Percentiles rank a stretch among this genome's conserved stretches.
These are phyloP conservation scores for Babesia bigemina DNA, from an alignment of 169 alveolate genomes.

Conservation along the genomic window DNA sequence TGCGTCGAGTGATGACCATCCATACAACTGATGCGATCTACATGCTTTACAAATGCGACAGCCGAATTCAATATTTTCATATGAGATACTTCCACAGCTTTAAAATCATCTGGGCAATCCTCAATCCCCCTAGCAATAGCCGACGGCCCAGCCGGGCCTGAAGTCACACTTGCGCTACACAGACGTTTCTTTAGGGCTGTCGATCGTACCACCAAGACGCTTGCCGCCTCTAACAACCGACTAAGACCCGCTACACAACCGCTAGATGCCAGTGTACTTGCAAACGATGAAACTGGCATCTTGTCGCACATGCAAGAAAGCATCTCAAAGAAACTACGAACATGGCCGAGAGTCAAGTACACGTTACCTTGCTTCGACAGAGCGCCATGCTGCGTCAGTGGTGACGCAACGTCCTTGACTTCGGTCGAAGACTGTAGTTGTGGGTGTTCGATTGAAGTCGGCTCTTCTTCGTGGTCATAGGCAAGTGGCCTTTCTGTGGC, in stretches of 20 bases:
- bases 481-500: not conserved
- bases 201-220: not conserved
- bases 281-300: slow-evolving; percentile 15
- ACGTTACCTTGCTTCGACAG: slow-evolving; percentile 12
- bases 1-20: not conserved
- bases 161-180: not conserved
- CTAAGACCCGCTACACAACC: not conserved
- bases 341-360: slow-evolving; percentile 12
- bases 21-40: not conserved
- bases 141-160: no score
- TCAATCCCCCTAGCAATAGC: no score
- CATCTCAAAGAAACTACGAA: not conserved
- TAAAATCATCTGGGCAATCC: no score
- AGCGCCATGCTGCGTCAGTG: no score
- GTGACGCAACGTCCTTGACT: no score
- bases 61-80: not conserved
- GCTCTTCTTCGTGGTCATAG: no score
- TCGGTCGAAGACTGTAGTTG: no score
- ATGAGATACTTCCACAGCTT: not conserved
- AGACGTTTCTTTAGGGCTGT: slow-evolving; percentile 8
- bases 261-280: not conserved
- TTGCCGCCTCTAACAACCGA: not conserved
- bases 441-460: no score
- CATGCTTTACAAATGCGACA: not conserved
- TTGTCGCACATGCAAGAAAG: slow-evolving; percentile 4